Evolutionary conservation across 2,329 filamentous ascomycete species (phyloP).

Genomic region (Kalmusia sp.): DNA sequence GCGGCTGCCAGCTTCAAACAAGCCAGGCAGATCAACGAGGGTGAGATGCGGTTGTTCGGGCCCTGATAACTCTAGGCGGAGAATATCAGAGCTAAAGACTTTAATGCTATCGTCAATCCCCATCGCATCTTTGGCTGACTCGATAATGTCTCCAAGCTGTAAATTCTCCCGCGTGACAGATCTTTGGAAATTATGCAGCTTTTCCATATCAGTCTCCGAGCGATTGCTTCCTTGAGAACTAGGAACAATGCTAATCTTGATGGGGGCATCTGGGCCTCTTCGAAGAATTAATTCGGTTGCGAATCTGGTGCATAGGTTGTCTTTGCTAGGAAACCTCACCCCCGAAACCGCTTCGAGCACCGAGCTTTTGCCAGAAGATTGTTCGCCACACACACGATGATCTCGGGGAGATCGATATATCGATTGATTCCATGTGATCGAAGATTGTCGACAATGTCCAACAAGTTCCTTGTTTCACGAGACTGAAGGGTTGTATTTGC

Average conservation of each 20-base stretch:
- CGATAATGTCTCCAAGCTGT: conserved; percentile 38
- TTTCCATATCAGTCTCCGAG: conserved; percentile 5
- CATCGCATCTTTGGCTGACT: conserved; percentile 60
- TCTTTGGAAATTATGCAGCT: conserved; percentile 11
- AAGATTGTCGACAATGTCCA: conserved; percentile 58
- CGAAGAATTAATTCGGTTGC: conserved; percentile 66
- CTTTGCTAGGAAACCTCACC: conserved; percentile 64
- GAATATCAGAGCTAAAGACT: conserved; percentile 30
- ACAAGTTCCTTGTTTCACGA: conserved; percentile 52
- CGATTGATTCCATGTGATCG: conserved; percentile 53
- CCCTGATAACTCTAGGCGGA: conserved; percentile 33
- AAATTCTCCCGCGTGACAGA: too few relatives aligned
- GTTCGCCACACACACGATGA: conserved; percentile 45
- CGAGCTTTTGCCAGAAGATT: conserved; percentile 34
- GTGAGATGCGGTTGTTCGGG: conserved; percentile 33
- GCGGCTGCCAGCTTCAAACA: conserved; percentile 43
- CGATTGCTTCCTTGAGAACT: conserved; percentile 7
- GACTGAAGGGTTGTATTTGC: conserved; percentile 45
- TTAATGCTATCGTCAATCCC: conserved; percentile 37
- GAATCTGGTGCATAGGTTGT: conserved; percentile 65
- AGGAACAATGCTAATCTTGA: conserved; percentile 53
- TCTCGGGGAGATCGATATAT: conserved; percentile 33
- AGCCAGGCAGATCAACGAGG: conserved; percentile 47
- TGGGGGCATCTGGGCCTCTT: conserved; percentile 39
- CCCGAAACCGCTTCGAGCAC: conserved; percentile 51